Evolutionary conservation across 2,329 filamentous ascomycete species (phyloP).

Genomic region (Orbilia blumenaviensis): DNA sequence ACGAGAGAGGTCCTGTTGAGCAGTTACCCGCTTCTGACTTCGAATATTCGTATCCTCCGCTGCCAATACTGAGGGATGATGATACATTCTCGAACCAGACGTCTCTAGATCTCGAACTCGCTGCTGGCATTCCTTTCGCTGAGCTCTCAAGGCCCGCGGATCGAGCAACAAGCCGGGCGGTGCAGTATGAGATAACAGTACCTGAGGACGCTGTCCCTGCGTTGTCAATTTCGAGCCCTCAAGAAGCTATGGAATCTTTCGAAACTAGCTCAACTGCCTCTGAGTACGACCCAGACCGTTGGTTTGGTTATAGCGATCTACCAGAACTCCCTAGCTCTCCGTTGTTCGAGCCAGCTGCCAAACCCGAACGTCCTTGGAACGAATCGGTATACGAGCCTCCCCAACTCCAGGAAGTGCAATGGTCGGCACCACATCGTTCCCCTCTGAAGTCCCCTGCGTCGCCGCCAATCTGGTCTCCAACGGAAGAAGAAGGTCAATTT

Average conservation of each 20-base stretch:
- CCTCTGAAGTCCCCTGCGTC: neutral
- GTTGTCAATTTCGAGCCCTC: neutral
- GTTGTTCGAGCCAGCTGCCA: slow-evolving; percentile 7
- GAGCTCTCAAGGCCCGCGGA: neutral
- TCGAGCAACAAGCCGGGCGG: neutral
- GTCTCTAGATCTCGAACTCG: neutral
- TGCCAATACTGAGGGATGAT: no score
- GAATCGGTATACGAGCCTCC: slow-evolving; percentile 23
- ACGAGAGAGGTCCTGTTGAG: no score
- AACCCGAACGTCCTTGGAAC: slow-evolving; percentile 30
- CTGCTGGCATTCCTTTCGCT: neutral
- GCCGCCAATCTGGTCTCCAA: neutral
- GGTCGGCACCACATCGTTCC: slow-evolving; percentile 16
- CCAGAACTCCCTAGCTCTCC: neutral
- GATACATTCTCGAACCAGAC: neutral
- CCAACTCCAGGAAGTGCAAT: slow-evolving; percentile 9
- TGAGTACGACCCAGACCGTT: neutral
- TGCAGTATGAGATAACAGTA: neutral
- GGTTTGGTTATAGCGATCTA: neutral
- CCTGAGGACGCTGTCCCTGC: neutral
- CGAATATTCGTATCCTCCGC: neutral
- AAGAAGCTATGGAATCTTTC: neutral
- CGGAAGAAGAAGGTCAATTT: neutral
- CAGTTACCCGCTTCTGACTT: neutral
- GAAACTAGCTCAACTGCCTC: neutral